phyloP scores from a whole-genome alignment of 2,329 filamentous ascomycete genomes.

The Xylaria sp. region DNA sequence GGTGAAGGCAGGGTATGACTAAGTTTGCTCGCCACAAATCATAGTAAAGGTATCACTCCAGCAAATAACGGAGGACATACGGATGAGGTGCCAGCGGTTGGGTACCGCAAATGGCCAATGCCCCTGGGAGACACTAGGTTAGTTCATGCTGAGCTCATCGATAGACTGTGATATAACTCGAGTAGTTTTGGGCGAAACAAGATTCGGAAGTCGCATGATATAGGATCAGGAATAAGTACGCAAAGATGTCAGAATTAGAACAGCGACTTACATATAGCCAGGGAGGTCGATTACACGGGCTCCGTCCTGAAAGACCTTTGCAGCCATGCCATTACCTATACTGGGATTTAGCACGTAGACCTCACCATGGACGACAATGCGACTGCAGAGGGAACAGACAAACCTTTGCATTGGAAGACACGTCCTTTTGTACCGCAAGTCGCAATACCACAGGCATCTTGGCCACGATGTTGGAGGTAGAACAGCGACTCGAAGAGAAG shows the following conservation, averaged over 20 bases:
- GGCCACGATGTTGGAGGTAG: conserved; percentile 52
- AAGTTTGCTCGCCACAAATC: background rate
- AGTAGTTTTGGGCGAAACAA: background rate
- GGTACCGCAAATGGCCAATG: conserved; percentile 77
- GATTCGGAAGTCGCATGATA: background rate
- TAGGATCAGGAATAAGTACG: background rate
- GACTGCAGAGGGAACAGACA: background rate
- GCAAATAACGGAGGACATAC: conserved; percentile 5
- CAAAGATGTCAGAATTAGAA: background rate
- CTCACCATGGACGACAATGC: background rate
- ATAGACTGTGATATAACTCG: background rate
- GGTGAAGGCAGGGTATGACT: no score
- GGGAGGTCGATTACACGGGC: conserved; percentile 74
- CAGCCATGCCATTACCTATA: conserved; percentile 77
- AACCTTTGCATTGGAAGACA: conserved; percentile 75
- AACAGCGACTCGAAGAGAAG: conserved; percentile 39
- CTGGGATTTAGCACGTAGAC: background rate
- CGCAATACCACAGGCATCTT: conserved; percentile 70
- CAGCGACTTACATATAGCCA: conserved; percentile 68
- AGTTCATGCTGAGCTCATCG: background rate
- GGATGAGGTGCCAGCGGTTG: conserved; percentile 79
- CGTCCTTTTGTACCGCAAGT: conserved; percentile 76
- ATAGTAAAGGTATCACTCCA: background rate
- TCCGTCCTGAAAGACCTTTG: conserved; percentile 78
- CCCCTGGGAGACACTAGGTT: conserved; percentile 18